phyloP scores from a whole-genome alignment of 2,329 filamentous ascomycete genomes.

The Plectosphaerella sp. region DNA sequence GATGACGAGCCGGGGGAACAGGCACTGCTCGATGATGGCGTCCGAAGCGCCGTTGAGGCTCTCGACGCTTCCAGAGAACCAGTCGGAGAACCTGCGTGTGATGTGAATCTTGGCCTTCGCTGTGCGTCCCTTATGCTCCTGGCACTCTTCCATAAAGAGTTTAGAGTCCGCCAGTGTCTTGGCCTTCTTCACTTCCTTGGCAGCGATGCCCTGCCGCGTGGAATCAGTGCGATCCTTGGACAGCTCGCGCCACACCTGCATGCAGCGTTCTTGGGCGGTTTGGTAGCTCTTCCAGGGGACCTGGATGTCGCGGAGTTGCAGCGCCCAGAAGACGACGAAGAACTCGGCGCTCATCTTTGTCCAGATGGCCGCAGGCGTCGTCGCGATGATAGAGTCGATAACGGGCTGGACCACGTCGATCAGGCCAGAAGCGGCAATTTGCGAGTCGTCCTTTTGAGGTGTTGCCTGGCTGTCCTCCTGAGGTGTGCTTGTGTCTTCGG shows the following conservation, averaged over 20 bases:
- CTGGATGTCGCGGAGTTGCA: conserved; percentile 76
- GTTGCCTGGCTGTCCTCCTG: conserved; percentile 20
- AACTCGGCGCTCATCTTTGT: conserved; percentile 72
- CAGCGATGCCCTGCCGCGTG: conserved; percentile 58
- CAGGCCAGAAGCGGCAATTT: background rate
- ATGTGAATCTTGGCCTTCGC: conserved; percentile 65
- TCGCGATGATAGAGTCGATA: conserved; percentile 61
- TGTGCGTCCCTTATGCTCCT: conserved; percentile 63
- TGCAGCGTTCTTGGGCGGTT: conserved; percentile 65
- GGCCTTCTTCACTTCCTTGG: conserved; percentile 66
- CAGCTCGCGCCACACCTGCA: conserved; percentile 62
- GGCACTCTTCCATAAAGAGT: conserved; percentile 68
- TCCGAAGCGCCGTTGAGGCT: conserved; percentile 67
- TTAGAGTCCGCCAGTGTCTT: conserved; percentile 39
- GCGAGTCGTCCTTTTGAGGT: conserved; percentile 30
- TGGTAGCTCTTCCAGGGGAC: conserved; percentile 76
- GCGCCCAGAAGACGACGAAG: conserved; percentile 88
- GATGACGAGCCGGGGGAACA: conserved; percentile 80
- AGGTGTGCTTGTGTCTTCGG: conserved; percentile 13
- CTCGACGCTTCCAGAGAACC: conserved; percentile 65
- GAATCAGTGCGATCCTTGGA: conserved; percentile 70
- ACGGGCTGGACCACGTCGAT: conserved; percentile 66
- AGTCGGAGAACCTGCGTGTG: conserved; percentile 69
- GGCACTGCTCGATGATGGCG: conserved; percentile 80
- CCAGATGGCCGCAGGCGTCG: conserved; percentile 61